Conservation (phyloP, 352 stramenopile species). For the Phytopythium litorale region DNA sequence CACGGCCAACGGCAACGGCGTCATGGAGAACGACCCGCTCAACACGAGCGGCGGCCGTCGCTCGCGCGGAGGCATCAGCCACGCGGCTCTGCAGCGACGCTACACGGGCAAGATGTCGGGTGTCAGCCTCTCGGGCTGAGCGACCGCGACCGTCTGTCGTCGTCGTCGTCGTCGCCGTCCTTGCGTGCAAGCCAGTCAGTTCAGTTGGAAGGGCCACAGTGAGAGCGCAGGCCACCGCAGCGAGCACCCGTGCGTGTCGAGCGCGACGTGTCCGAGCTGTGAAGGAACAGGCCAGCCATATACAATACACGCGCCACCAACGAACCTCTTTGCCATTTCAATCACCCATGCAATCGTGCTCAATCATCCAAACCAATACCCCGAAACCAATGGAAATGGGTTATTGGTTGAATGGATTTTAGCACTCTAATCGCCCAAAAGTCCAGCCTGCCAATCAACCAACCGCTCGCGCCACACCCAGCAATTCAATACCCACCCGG, state of each 20-base stretch:
- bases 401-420: neutral
- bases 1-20: slow-evolving; percentile 53
- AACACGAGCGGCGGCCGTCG: slow-evolving; percentile 64
- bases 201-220: neutral
- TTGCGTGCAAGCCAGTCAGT: slow-evolving; percentile 1
- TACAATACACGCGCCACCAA: neutral
- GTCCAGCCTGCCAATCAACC: slow-evolving; percentile 11
- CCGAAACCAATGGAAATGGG: neutral
- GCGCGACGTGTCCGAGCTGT: neutral
- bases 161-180: neutral
- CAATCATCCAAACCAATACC: too few species aligned
- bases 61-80: slow-evolving; percentile 57
- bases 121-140: slow-evolving; percentile 42
- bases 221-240: neutral
- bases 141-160: neutral
- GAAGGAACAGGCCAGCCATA: neutral
- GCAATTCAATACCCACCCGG: neutral
- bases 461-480: neutral
- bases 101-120: slow-evolving; percentile 86
- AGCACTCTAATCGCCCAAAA: neutral
- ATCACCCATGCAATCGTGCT: neutral
- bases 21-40: slow-evolving; percentile 64
- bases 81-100: slow-evolving; percentile 69
- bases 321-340: neutral
- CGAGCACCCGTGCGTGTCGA: neutral